Evolutionary conservation across 2,329 filamentous ascomycete species (phyloP), one percentile per base, ranked within the genome.

Genomic region (Byssothecium circinans): DNA sequence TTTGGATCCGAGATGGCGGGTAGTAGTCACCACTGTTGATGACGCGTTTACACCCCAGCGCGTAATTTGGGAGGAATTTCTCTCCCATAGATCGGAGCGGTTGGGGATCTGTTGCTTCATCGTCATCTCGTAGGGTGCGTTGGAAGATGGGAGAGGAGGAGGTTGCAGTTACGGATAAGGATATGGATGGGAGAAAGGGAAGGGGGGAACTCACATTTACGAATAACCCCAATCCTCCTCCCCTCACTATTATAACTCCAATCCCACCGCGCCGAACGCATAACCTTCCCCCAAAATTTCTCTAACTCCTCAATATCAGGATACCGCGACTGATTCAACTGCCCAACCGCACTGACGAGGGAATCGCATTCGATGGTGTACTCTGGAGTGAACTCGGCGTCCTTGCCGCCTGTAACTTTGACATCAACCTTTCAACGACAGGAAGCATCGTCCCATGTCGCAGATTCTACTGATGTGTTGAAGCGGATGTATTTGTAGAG

Each of bases 231-330:
- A 33, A 84, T 75, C 41, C 74, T 76, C 68, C 83, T 83, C 8
- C 72, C 78, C 23, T 68, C 62, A n/a, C 81, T 56, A 41, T 77
- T 73, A 52, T 81, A 81, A 35, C 73, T 78, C 79, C 80, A 82
- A 50, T 84, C 80, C 80, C 81, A 84, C n/a, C 80, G 64, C 4
- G 81, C 79, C 2, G 76, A 79, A 51, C 84, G 81, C 72, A 79
- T 81, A 45, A 75, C 68, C 63, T 80, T 81, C 2, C 80, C 79
- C 33, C 74, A 63, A 47, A 80, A 82, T 5, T 69, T 64, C 0
- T 75, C 65, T 8, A 80, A 45, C 0, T 79, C 79, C 8, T 74
- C 65, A 11, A 82, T 79, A 1, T 73, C 60, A 0, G 79, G 79
- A 53, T 74, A 77, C 6, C 69, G 66, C 0, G 81, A 82, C 25